phyloP scores from a whole-genome alignment of 306 rosid genomes.

The Psophocarpus tetragonolobus region DNA sequence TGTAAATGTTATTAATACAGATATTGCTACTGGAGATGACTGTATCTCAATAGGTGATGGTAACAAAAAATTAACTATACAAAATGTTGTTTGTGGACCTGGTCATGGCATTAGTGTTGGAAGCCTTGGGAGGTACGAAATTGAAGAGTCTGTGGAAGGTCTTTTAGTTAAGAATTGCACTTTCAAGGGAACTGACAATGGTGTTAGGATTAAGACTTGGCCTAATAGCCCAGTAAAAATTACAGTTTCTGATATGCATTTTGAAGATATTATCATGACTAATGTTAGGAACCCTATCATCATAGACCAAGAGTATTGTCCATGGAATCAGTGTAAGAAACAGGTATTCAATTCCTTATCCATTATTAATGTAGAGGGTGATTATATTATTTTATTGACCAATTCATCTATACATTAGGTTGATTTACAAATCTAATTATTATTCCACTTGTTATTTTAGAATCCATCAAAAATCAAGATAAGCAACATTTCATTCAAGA shows the following conservation, averaged over 20 bases:
- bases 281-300: conserved; percentile 6
- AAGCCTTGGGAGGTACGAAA: conserved; percentile 7
- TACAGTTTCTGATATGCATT: neutral
- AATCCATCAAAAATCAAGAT: no score
- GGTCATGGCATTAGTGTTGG: conserved; percentile 24
- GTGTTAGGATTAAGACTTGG: conserved; percentile 19
- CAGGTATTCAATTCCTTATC: neutral
- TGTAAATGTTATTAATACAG: neutral
- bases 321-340: conserved; percentile 23
- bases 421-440: no score
- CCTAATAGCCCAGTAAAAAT: neutral
- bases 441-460: no score
- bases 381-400: neutral
- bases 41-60: neutral
- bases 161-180: neutral
- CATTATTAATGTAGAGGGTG: neutral
- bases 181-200: neutral
- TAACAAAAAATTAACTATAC: neutral
- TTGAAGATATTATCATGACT: conserved; percentile 10
- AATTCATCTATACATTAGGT: no score
- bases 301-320: conserved; percentile 24
- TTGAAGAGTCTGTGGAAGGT: neutral
- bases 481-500: no score
- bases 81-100: conserved; percentile 6
- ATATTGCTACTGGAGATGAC: neutral